phyloP scores from a whole-genome alignment of 257 asterid species.

The Eucommia ulmoides region DNA sequence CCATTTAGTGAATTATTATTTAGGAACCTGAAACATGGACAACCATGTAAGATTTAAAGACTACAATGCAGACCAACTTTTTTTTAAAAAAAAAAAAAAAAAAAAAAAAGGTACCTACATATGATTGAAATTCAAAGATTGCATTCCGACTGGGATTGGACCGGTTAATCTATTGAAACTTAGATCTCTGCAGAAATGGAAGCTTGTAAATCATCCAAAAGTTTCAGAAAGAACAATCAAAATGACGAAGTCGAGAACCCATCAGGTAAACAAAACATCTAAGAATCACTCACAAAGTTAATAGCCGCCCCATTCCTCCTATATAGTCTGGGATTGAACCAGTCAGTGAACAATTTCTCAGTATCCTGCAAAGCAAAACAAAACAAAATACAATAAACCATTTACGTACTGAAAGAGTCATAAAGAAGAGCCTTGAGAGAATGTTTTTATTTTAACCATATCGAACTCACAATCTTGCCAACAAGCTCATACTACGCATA shows the following conservation, averaged over 20 bases:
- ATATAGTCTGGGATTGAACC: not conserved
- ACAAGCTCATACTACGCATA: not conserved
- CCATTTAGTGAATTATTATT: not conserved
- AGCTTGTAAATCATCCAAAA: not conserved
- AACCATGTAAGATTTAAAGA: not conserved
- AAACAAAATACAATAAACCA: not conserved
- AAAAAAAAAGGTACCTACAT: not conserved
- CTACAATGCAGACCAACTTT: not conserved
- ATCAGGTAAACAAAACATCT: not conserved
- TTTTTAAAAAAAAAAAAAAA: no score
- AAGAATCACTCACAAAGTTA: not conserved
- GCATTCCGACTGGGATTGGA: not conserved
- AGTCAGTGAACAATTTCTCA: not conserved
- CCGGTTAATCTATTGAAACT: not conserved
- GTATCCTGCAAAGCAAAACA: not conserved
- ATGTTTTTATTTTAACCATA: no score
- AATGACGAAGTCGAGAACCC: not conserved
- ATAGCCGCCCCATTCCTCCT: not conserved
- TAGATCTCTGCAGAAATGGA: not conserved
- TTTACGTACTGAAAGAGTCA: not conserved
- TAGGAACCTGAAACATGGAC: not conserved
- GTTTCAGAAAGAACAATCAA: not conserved
- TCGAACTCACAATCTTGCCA: not conserved
- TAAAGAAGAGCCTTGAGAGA: no score
- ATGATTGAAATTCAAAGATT: not conserved